These are phyloP conservation scores for Trichoderma polysporum DNA, from an alignment of 2,329 filamentous ascomycete genomes.

Conservation along the genomic window DNA sequence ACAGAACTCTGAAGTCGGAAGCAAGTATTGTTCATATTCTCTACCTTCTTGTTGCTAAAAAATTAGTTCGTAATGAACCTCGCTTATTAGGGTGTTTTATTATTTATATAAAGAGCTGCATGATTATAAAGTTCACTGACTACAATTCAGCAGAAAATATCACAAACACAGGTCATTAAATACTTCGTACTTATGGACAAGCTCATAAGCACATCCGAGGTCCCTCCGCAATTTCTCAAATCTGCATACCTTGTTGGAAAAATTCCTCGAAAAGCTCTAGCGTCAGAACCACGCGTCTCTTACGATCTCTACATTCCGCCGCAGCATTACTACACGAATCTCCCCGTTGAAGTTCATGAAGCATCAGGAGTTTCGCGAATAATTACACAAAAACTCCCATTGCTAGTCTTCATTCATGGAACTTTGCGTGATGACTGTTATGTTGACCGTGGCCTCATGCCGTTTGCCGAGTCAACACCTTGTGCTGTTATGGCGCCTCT, in stretches of 20 bases:
- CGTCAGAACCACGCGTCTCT: neutral
- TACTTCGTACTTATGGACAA: no score
- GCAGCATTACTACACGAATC: neutral
- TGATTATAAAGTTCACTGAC: no score
- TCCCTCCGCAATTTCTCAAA: neutral
- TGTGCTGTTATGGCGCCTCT: neutral
- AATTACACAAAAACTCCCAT: neutral
- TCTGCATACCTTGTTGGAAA: neutral
- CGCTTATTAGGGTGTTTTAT: no score
- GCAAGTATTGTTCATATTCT: no score
- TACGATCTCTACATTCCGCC: neutral
- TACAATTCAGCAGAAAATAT: neutral
- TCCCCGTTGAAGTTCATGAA: neutral
- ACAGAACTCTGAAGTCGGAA: no score
- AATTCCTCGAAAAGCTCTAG: neutral
- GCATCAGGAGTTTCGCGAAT: neutral
- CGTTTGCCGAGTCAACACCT: neutral
- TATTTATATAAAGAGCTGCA: no score
- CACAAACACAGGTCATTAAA: no score
- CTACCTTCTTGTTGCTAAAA: no score
- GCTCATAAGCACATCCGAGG: neutral
- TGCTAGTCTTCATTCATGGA: neutral
- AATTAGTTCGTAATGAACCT: no score
- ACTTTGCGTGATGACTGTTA: neutral
- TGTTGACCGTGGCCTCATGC: neutral